Percentiles rank a stretch among this genome's conserved stretches.
Conservation (phyloP, 495 filamentous ascomycete species). For the Beverwykella pulmonaria region DNA sequence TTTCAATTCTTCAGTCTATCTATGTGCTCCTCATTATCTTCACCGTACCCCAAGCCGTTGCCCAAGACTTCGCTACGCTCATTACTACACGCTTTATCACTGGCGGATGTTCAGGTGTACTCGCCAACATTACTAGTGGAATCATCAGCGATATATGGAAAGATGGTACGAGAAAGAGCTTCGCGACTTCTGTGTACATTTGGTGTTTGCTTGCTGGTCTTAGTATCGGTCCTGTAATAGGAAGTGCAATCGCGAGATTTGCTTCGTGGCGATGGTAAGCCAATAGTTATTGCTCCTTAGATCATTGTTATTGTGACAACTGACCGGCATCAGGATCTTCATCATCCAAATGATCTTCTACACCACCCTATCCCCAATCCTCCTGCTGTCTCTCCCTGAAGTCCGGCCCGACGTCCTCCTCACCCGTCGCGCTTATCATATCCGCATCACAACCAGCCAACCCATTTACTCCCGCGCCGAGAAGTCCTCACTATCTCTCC, state of each 20-base stretch:
- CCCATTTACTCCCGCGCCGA: slow-evolving; percentile 48
- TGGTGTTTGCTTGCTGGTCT: slow-evolving; percentile 49
- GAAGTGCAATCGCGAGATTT: slow-evolving; percentile 48
- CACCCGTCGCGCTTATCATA: background rate
- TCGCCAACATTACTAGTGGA: slow-evolving; percentile 51
- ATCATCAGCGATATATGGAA: slow-evolving; percentile 57
- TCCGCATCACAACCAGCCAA: slow-evolving; percentile 36
- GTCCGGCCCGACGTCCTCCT: slow-evolving; percentile 52
- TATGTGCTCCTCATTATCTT: slow-evolving; percentile 53
- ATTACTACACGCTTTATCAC: slow-evolving; percentile 53
- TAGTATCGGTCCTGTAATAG: slow-evolving; percentile 55
- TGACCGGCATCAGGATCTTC: slow-evolving; percentile 46
- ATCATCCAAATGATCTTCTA: slow-evolving; percentile 55
- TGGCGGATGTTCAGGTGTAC: slow-evolving; percentile 52
- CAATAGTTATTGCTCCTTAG: background rate
- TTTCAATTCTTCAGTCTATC: background rate
- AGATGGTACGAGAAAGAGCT: slow-evolving; percentile 46
- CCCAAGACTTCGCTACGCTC: slow-evolving; percentile 56
- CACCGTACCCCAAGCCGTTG: slow-evolving; percentile 54
- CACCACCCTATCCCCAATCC: slow-evolving; percentile 47
- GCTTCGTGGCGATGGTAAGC: slow-evolving; percentile 36
- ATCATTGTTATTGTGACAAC: background rate
- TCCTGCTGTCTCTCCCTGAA: slow-evolving; percentile 50
- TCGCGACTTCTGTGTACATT: slow-evolving; percentile 55
- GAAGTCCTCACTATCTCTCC: slow-evolving; percentile 39